phyloP scores from a whole-genome alignment of 331 rosid species.

The Prunus yedoensis region DNA sequence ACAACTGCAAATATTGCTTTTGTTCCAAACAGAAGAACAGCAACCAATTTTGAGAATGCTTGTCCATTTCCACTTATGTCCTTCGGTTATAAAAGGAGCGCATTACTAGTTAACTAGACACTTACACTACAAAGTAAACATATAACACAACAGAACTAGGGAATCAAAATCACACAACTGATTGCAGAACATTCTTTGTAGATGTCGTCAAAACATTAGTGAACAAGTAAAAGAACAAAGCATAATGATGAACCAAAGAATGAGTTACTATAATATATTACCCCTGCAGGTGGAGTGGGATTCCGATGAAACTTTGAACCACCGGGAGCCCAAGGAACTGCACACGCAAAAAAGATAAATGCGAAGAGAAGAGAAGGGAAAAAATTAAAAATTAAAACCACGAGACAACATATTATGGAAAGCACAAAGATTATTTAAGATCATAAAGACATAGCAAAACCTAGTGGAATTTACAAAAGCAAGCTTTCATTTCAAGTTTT shows the following conservation, averaged over 20 bases:
- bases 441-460: neutral
- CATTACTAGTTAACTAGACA: neutral
- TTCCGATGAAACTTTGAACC: slow-evolving; percentile 94
- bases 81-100: neutral
- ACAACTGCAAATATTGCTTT: neutral
- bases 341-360: slow-evolving; percentile 10
- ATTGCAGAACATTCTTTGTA: neutral
- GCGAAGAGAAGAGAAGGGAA: neutral
- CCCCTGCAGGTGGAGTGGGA: slow-evolving; percentile 93
- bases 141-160: neutral
- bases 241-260: slow-evolving; percentile 7
- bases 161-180: slow-evolving; percentile 1
- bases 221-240: slow-evolving; percentile 7
- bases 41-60: neutral
- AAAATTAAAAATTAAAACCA: neutral
- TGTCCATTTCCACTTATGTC: neutral
- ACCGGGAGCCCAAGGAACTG: slow-evolving; percentile 99
- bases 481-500: slow-evolving; percentile 4
- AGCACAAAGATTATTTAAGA: neutral
- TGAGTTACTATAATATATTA: slow-evolving; percentile 33
- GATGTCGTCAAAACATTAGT: neutral
- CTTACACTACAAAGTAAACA: neutral
- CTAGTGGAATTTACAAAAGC: neutral
- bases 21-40: neutral
- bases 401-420: neutral